Evolutionary conservation across 768 basidiomycete species (phyloP).

Genomic region (Russula griseocarnosa): DNA sequence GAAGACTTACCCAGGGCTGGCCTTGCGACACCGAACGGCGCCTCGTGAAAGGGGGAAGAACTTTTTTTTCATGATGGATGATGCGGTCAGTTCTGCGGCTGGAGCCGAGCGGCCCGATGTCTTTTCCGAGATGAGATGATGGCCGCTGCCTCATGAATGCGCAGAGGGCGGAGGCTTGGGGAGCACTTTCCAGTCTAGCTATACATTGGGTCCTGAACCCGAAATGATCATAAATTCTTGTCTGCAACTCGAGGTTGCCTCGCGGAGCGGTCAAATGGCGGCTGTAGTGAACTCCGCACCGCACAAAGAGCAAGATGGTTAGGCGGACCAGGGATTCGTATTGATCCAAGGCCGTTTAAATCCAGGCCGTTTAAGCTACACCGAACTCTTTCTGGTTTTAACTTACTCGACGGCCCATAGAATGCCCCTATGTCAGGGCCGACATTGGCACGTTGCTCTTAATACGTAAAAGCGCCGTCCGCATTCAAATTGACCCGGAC

Average conservation of each 20-base stretch:
- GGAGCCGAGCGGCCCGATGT: conserved; percentile 12
- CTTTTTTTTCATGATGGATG: conserved; percentile 18
- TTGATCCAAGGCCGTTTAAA: neutral
- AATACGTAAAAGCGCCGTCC: neutral
- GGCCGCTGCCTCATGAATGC: neutral
- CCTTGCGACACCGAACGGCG: conserved; percentile 1
- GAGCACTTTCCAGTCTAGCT: neutral
- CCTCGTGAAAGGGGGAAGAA: neutral
- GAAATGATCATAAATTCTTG: neutral
- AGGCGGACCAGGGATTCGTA: neutral
- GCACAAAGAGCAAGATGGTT: neutral
- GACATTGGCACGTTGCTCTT: neutral
- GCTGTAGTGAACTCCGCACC: neutral
- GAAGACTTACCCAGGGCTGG: conserved; percentile 2
- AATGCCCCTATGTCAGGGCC: neutral
- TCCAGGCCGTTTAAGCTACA: neutral
- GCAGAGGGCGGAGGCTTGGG: neutral
- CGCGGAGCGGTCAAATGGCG: conserved; percentile 1
- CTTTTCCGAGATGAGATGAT: conserved; percentile 9
- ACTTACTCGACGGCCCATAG: neutral
- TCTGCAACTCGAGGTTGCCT: neutral
- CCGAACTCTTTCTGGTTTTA: neutral
- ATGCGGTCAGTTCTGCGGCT: conserved; percentile 10
- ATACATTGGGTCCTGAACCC: neutral
- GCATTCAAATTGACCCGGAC: too few species aligned